Conservation (phyloP, 495 filamentous ascomycete genomes). For the Xylaria nigripes region DNA sequence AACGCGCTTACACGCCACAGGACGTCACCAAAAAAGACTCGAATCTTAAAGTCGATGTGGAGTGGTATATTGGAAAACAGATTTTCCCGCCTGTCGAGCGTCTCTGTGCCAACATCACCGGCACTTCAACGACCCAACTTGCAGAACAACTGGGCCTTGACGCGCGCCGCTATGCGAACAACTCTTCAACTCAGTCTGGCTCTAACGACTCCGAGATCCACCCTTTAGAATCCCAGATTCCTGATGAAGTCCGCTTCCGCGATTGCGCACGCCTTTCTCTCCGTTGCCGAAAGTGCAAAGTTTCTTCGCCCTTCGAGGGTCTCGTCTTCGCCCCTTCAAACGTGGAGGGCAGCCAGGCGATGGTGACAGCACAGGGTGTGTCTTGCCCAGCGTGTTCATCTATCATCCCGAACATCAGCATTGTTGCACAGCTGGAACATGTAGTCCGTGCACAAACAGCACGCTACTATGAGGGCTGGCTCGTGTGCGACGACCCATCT, state of each 20-base stretch:
- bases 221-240: conserved; percentile 87
- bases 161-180: conserved; percentile 71
- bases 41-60: conserved; percentile 73
- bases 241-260: conserved; percentile 77
- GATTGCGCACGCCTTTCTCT: conserved; percentile 65
- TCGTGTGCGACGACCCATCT: conserved; percentile 77
- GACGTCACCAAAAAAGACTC: conserved; percentile 73
- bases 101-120: conserved; percentile 89
- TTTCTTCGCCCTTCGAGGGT: conserved; percentile 64
- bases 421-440: conserved; percentile 79
- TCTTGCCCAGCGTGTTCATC: conserved; percentile 55
- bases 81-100: conserved; percentile 98
- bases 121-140: conserved; percentile 78
- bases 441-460: conserved; percentile 69
- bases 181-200: conserved; percentile 40
- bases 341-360: not conserved
- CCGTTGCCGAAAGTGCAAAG: conserved; percentile 73
- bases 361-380: conserved; percentile 62
- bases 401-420: conserved; percentile 57
- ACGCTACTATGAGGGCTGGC: conserved; percentile 85
- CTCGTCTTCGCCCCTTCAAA: conserved; percentile 42
- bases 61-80: conserved; percentile 97
- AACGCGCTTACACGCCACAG: conserved; percentile 77
- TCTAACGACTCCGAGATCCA: conserved; percentile 61
- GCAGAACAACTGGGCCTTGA: conserved; percentile 93